Percentiles rank a stretch among this genome's conserved stretches.
Conservation (phyloP, 2,329 filamentous ascomycete species). For the Fusarium pseudocircinatum region DNA sequence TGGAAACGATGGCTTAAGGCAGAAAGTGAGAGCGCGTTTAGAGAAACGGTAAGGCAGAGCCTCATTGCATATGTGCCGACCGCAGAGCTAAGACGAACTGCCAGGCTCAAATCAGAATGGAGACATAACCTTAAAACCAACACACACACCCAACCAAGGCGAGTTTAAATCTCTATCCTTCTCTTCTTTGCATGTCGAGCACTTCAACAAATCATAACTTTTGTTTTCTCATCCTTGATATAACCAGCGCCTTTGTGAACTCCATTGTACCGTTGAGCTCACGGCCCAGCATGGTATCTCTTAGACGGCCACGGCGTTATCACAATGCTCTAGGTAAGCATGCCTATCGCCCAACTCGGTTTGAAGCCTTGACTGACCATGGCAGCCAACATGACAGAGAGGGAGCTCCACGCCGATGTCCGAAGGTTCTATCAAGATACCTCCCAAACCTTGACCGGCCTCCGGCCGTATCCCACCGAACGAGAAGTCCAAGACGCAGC, state of each 20-base stretch:
- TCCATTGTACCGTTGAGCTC: neutral
- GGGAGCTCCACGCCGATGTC: neutral
- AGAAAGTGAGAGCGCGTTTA: neutral
- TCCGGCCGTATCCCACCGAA: neutral
- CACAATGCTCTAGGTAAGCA: neutral
- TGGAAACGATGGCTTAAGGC: neutral
- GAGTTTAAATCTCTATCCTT: too few relatives aligned
- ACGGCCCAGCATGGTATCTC: neutral
- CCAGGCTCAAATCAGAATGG: rapidly evolving
- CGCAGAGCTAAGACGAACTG: neutral
- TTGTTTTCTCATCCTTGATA: rapidly evolving
- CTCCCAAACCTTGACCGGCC: neutral
- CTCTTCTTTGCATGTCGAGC: neutral
- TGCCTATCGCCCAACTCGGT: neutral
- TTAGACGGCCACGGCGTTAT: neutral
- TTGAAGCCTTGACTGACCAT: neutral
- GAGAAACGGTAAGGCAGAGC: neutral
- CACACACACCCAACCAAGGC: neutral
- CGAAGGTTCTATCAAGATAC: neutral
- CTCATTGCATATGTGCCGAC: neutral
- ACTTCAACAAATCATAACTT: too few relatives aligned
- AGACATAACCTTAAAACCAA: neutral
- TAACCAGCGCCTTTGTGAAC: neutral
- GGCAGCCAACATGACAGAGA: neutral
- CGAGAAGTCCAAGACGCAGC: neutral